phyloP scores from a whole-genome alignment of 1,284 basidiomycete genomes.

The Trichosporon asahii region DNA sequence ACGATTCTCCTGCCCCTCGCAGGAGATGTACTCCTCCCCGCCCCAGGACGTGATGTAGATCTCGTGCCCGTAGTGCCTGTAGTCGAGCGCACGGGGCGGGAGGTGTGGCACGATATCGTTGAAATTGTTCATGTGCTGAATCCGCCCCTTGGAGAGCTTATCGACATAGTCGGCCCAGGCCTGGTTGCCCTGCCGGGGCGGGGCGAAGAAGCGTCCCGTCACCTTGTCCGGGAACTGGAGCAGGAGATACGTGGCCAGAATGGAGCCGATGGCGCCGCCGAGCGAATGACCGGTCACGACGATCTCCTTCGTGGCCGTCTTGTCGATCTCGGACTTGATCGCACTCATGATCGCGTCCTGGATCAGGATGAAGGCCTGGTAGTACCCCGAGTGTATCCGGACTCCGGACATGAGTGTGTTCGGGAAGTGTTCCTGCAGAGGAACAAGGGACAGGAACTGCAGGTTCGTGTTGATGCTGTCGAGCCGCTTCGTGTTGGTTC shows the following conservation, averaged over 20 bases:
- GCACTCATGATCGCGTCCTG: not conserved
- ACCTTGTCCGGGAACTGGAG: constrained; percentile 10
- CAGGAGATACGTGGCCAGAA: constrained; percentile 23
- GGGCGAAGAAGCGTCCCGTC: constrained; percentile 24
- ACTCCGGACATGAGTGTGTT: constrained; percentile 7
- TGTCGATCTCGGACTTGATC: not conserved
- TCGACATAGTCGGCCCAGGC: constrained; percentile 33
- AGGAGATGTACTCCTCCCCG: constrained; percentile 16
- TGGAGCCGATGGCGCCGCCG: constrained; percentile 26
- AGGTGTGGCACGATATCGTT: constrained; percentile 33
- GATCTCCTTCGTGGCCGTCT: not conserved
- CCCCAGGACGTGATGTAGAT: constrained; percentile 25
- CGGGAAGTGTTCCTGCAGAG: constrained; percentile 22
- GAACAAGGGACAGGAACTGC: constrained; percentile 17
- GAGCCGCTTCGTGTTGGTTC: constrained; percentile 24
- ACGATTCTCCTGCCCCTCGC: constrained; percentile 31
- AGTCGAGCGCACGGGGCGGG: constrained; percentile 27
- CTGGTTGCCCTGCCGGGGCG: constrained; percentile 30
- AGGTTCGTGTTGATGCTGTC: constrained; percentile 27
- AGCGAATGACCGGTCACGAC: constrained; percentile 34
- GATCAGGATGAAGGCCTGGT: constrained; percentile 28
- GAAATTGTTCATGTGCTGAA: constrained; percentile 29
- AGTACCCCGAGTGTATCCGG: constrained; percentile 29
- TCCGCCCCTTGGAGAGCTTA: constrained; percentile 20
- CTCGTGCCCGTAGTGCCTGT: constrained; percentile 26